phyloP scores from a whole-genome alignment of 1,284 basidiomycete genomes.

The Athelia psychrophila region DNA sequence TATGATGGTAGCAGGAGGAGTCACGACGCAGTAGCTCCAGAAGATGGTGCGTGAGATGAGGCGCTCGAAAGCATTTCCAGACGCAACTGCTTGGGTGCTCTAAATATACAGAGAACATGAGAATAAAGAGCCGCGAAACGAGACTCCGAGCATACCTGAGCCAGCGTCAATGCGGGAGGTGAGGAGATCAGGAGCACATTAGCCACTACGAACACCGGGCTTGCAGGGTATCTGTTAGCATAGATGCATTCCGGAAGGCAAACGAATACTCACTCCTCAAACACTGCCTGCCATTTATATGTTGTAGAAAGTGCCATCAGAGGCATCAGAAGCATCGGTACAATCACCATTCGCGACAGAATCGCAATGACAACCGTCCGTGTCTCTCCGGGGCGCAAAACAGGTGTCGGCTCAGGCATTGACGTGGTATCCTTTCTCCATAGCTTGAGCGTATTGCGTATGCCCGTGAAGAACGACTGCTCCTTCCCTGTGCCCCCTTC shows the following conservation, averaged over 20 bases:
- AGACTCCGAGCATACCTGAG: slow-evolving; percentile 22
- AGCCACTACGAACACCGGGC: slow-evolving; percentile 82
- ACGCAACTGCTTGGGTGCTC: slow-evolving; percentile 80
- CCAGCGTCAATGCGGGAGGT: slow-evolving; percentile 80
- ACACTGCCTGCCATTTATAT: slow-evolving; percentile 61
- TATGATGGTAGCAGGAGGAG: slow-evolving; percentile 75
- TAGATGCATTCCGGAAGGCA: slow-evolving; percentile 6
- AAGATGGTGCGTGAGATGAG: slow-evolving; percentile 83
- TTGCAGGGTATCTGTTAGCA: slow-evolving; percentile 31
- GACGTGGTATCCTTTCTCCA: slow-evolving; percentile 6
- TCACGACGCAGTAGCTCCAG: slow-evolving; percentile 81
- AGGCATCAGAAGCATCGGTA: slow-evolving; percentile 77
- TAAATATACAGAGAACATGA: slow-evolving; percentile 25
- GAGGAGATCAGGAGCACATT: slow-evolving; percentile 75
- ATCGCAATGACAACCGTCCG: slow-evolving; percentile 82
- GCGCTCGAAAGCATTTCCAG: slow-evolving; percentile 87
- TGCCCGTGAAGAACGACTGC: slow-evolving; percentile 36
- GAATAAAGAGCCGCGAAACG: too few relatives aligned
- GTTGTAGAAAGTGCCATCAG: slow-evolving; percentile 63
- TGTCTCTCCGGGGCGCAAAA: slow-evolving; percentile 61
- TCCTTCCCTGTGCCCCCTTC: slow-evolving; percentile 13
- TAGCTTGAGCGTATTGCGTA: slow-evolving; percentile 39
- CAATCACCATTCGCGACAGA: slow-evolving; percentile 80
- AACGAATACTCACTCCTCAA: slow-evolving; percentile 62
- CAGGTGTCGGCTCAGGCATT: slow-evolving; percentile 11